Evolutionary conservation across 2,329 filamentous ascomycete species (phyloP).

Genomic region (Cercospora sp.): DNA sequence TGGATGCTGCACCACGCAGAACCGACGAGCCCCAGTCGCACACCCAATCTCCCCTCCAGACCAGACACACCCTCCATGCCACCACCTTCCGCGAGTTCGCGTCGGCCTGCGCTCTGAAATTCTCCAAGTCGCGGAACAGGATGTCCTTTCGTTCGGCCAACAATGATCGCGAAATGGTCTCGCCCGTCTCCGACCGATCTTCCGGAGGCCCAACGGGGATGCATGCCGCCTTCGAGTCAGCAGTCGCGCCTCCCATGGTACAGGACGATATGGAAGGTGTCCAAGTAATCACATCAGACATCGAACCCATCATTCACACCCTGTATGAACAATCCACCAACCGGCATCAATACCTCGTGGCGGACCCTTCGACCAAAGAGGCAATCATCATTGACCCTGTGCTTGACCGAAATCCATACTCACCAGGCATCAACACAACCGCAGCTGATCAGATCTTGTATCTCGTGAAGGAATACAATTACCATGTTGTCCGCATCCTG

Average conservation of each 20-base stretch:
- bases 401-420: slow-evolving; percentile 52
- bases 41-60: slow-evolving; percentile 12
- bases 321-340: slow-evolving; percentile 46
- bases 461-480: slow-evolving; percentile 47
- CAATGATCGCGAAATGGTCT: slow-evolving; percentile 9
- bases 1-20: not conserved
- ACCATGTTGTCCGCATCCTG: slow-evolving; percentile 55
- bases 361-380: slow-evolving; percentile 50
- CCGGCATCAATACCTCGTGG: slow-evolving; percentile 63
- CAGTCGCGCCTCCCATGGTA: not conserved
- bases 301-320: slow-evolving; percentile 34
- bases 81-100: slow-evolving; percentile 7
- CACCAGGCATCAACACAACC: slow-evolving; percentile 47
- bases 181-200: slow-evolving; percentile 9
- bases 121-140: slow-evolving; percentile 4
- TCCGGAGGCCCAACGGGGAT: not conserved
- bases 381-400: slow-evolving; percentile 65
- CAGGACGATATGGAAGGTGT: slow-evolving; percentile 6
- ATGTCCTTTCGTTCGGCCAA: slow-evolving; percentile 3
- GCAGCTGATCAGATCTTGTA: slow-evolving; percentile 56
- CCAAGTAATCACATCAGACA: slow-evolving; percentile 12
- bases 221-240: slow-evolving; percentile 1
- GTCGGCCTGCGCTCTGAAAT: not conserved
- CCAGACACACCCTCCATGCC: slow-evolving; percentile 12
- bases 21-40: slow-evolving; percentile 9